Base-by-base conservation (phyloP, 2,329 filamentous ascomycete species). In the Fusarium sterilihyphosum region DNA sequence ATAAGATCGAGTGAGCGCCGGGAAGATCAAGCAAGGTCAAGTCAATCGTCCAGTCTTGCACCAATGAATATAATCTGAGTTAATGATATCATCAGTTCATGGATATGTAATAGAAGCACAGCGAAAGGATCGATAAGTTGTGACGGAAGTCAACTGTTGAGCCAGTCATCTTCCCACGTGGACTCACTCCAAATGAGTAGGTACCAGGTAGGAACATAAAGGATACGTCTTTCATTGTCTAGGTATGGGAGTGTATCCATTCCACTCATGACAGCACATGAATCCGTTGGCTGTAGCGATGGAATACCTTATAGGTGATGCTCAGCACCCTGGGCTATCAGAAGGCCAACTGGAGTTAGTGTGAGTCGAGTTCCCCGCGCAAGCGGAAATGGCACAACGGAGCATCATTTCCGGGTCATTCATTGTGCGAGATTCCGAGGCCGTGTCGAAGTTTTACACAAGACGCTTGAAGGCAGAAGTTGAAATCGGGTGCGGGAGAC, bases 141-240 rank as follows among this genome's bases (percentile, higher is more conserved):
- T 16, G 16, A 35, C 24, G 31, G 31, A 40, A 56, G 24, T 56
- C 26, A 40, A 41, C 20, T 56, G 52, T 41, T 52, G 40, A 46
- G 54, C 61, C 61, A 71, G 73, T 56, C 62, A 63, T 47, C 46
- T n/a, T 52, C 66, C 60, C 66, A 75, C 70, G 73, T 75, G 73
- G 60, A 62, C 67, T 73, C 49, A 35, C 49, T 50, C 35, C 54
- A 40, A 57, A 59, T 49, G 53, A 70, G 41, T 33, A 54, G 33
- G 33, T 35, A 35, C 33, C 16, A 35, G 33, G 33, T 35, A 35
- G 54, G 53, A 66, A 41, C 44, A 44, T 50, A 29, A 49, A 52
- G 53, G 43, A 40, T 64, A 52, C 58, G 33, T 44, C 56, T 59
- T 70, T 65, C 18, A 50, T 61, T 37, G 33, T 31, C 26, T 35